Percentiles rank a stretch among this genome's conserved stretches.
These are phyloP conservation scores for Aspergillus heteromorphus DNA, from an alignment of 495 filamentous ascomycete species.

Conservation along the genomic window DNA sequence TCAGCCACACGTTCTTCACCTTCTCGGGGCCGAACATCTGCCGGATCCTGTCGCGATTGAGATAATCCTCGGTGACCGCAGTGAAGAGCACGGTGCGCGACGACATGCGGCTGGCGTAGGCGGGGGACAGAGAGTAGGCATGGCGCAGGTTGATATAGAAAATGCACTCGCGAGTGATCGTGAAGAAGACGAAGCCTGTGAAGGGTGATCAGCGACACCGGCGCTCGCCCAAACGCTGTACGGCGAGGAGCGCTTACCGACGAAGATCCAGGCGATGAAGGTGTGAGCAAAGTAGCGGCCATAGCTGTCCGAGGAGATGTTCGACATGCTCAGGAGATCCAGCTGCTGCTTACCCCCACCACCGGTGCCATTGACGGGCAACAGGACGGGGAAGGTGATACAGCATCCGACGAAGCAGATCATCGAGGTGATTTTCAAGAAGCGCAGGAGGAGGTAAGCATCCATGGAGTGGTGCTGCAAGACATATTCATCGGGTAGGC, in stretches of 20 bases:
- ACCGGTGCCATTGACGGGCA: conserved; percentile 80
- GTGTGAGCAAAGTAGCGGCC: conserved; percentile 74
- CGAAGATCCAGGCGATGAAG: conserved; percentile 69
- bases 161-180: conserved; percentile 86
- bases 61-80: conserved; percentile 70
- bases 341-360: conserved; percentile 57
- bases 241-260: conserved; percentile 37
- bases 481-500: conserved; percentile 75
- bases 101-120: conserved; percentile 84
- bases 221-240: background rate
- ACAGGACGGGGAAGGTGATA: conserved; percentile 80
- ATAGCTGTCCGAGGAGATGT: conserved; percentile 50
- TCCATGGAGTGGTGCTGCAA: conserved; percentile 88
- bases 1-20: conserved; percentile 84
- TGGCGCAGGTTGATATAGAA: conserved; percentile 95
- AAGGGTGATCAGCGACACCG: background rate
- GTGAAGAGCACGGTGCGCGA: conserved; percentile 91
- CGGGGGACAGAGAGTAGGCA: conserved; percentile 83
- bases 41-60: conserved; percentile 67
- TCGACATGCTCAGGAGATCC: conserved; percentile 72
- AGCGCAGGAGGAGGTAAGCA: conserved; percentile 81
- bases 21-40: conserved; percentile 67
- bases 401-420: conserved; percentile 75
- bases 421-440: conserved; percentile 64
- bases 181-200: conserved; percentile 75